Conservation (phyloP, 345 rosid species). For the Brassica nigra region DNA sequence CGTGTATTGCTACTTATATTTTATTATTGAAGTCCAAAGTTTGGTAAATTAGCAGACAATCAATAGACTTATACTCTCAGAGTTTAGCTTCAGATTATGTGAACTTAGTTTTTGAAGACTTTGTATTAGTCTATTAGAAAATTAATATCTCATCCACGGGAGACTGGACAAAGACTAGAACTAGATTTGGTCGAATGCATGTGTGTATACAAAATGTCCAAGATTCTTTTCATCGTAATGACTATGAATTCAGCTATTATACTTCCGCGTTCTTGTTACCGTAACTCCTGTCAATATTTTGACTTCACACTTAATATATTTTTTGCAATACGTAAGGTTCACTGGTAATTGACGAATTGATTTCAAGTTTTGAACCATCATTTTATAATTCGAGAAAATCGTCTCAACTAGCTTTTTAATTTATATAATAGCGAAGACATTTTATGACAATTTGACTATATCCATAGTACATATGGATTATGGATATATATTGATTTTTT, state of each 20-base stretch:
- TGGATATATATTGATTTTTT: too few relatives aligned
- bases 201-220: constrained; percentile 31
- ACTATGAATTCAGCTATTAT: constrained; percentile 11
- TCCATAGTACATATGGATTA: too few relatives aligned
- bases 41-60: not conserved
- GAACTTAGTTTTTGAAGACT: constrained; percentile 20
- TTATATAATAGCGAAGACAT: not conserved
- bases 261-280: not conserved
- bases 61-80: not conserved
- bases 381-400: not conserved
- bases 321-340: not conserved
- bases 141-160: constrained; percentile 4
- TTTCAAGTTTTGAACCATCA: constrained; percentile 6
- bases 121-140: constrained; percentile 2
- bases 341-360: not conserved
- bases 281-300: constrained; percentile 18
- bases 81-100: constrained; percentile 14
- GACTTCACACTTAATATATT: constrained; percentile 14
- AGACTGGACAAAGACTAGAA: constrained; percentile 15
- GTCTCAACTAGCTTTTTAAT: not conserved
- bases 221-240: constrained; percentile 30
- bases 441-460: not conserved
- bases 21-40: not conserved
- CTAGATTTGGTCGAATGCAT: not conserved
- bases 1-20: not conserved